Evolutionary conservation across 192 early-diverging fungal genomes (phyloP).

Genomic region (Podila epicladia): DNA sequence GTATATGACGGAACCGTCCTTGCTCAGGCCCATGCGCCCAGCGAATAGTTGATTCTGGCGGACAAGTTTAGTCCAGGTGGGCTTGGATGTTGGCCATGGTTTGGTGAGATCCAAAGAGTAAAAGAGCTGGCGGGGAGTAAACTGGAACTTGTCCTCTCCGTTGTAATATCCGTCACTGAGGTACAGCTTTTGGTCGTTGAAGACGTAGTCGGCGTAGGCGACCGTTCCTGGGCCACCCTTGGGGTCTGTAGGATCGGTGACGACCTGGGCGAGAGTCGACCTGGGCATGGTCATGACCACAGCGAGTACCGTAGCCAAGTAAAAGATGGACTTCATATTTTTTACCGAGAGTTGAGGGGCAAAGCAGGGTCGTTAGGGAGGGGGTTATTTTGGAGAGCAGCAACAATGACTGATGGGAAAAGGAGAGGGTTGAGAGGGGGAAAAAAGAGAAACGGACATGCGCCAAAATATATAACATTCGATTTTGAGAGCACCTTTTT

Average conservation of each 20-base stretch:
- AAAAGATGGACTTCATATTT: no score
- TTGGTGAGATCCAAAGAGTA: neutral
- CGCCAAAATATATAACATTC: no score
- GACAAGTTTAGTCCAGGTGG: neutral
- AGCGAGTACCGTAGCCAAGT: no score
- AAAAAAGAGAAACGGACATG: no score
- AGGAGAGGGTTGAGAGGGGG: no score
- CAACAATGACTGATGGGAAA: no score
- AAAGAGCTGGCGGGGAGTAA: neutral
- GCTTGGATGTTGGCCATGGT: neutral
- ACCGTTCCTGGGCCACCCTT: neutral
- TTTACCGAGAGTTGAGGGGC: no score
- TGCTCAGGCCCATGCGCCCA: neutral
- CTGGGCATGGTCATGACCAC: no score
- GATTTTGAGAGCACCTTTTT: no score
- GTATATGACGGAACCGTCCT: neutral
- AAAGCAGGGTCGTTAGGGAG: no score
- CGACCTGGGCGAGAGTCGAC: conserved; percentile 7
- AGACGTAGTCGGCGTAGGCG: conserved; percentile 33
- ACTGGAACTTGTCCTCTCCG: neutral
- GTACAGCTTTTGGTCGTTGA: conserved; percentile 36
- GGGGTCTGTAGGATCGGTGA: conserved; percentile 3
- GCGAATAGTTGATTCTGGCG: neutral
- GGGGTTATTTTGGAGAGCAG: no score
- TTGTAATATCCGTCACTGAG: conserved; percentile 29